Evolutionary conservation across 371 early-diverging fungal species (phyloP).

Genomic region (Amoeboaphelidium protococcarum): DNA sequence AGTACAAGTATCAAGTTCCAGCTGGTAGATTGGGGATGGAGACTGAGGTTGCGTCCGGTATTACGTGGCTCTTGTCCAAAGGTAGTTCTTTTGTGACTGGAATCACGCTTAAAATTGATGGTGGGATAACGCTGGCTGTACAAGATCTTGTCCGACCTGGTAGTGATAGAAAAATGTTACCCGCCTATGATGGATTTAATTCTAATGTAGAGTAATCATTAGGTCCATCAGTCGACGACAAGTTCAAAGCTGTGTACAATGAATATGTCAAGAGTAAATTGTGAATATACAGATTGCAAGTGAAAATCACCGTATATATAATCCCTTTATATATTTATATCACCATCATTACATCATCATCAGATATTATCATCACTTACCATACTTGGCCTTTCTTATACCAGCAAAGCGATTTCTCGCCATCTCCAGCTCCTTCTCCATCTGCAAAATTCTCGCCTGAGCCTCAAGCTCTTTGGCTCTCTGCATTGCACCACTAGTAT

Average conservation of each 20-base stretch:
- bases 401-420: constrained; percentile 17
- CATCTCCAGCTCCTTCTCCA: constrained; percentile 25
- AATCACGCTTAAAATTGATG: constrained; percentile 33
- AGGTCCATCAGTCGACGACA: no score
- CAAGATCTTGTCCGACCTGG: no score
- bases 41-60: constrained; percentile 26
- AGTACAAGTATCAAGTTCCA: constrained; percentile 10
- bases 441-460: constrained; percentile 17
- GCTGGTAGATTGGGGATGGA: constrained; percentile 22
- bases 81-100: constrained; percentile 30
- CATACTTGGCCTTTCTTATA: constrained; percentile 19
- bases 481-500: not conserved
- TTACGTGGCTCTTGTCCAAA: constrained; percentile 32
- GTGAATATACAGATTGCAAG: no score
- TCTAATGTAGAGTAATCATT: no score
- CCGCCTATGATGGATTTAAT: no score
- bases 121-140: constrained; percentile 16
- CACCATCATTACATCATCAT: no score
- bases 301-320: no score
- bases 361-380: not conserved
- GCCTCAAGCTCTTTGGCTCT: constrained; percentile 21
- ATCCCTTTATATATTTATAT: no score
- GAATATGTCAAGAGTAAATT: no score
- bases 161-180: no score
- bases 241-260: no score